A percentile compares a stretch with the other conserved stretches of the same genome.
These are phyloP conservation scores for Phylloporus scabripes DNA, from an alignment of 768 basidiomycete species.

Conservation along the genomic window DNA sequence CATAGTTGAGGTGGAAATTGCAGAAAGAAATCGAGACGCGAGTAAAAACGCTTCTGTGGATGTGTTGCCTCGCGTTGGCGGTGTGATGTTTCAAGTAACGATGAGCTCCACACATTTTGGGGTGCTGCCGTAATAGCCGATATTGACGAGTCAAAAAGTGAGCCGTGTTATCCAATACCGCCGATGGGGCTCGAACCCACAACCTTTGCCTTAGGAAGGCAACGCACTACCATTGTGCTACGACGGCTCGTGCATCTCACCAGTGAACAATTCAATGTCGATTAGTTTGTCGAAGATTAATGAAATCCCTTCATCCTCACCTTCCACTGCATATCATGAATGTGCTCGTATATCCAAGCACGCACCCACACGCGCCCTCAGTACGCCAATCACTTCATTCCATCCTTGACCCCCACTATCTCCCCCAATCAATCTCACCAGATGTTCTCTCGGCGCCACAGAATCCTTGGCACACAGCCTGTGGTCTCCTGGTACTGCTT, in stretches of 20 bases:
- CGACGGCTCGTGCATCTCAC: conserved; percentile 24
- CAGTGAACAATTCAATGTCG: background rate
- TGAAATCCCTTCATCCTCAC: background rate
- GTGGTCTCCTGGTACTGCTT: conserved; percentile 80
- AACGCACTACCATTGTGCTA: conserved; percentile 38
- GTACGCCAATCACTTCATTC: conserved; percentile 46
- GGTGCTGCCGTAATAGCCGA: background rate
- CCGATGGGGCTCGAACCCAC: conserved; percentile 36
- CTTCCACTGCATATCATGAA: conserved; percentile 43
- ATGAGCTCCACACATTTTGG: background rate
- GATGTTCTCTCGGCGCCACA: conserved; percentile 49
- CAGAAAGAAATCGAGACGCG: conserved; percentile 1
- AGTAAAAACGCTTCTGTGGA: conserved; percentile 1
- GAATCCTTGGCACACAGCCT: conserved; percentile 73
- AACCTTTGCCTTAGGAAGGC: conserved; percentile 38
- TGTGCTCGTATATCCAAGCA: conserved; percentile 68
- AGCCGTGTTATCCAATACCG: conserved; percentile 29
- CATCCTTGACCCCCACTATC: conserved; percentile 67
- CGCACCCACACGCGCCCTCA: conserved; percentile 48
- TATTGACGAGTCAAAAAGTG: conserved; percentile 4
- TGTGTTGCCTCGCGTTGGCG: conserved; percentile 3
- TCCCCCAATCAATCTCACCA: conserved; percentile 63
- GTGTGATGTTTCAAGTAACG: background rate
- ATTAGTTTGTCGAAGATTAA: background rate
- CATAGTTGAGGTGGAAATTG: conserved; percentile 10